phyloP scores from a whole-genome alignment of 768 basidiomycete genomes.

The Cantharellus cinnabarinus region DNA sequence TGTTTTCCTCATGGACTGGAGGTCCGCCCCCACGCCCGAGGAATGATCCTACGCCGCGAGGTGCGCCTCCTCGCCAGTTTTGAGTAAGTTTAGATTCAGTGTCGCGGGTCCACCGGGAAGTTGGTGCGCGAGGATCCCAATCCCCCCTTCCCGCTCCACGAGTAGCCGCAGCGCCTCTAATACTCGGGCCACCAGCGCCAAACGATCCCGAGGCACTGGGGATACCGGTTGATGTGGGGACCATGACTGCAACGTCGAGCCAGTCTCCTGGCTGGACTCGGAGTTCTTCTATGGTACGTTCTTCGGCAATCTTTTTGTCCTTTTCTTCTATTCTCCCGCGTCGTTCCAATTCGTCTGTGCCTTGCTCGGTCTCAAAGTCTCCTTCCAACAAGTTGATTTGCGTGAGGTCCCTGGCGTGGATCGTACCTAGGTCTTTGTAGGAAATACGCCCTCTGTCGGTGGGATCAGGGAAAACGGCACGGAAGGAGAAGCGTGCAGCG shows the following conservation, averaged over 20 bases:
- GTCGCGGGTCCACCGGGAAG: not conserved
- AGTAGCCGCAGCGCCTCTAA: not conserved
- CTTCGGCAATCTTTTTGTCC: slow-evolving; percentile 25
- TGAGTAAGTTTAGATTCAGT: not conserved
- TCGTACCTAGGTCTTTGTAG: slow-evolving; percentile 60
- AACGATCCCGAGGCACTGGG: not conserved
- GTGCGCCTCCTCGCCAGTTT: not conserved
- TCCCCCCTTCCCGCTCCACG: not conserved
- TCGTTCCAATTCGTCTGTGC: slow-evolving; percentile 13
- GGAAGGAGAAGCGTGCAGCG: slow-evolving; percentile 62
- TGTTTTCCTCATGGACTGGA: too few relatives aligned
- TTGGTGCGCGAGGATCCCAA: not conserved
- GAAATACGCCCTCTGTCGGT: slow-evolving; percentile 49
- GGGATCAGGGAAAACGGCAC: slow-evolving; percentile 43
- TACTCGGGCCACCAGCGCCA: not conserved
- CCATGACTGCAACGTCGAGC: slow-evolving; percentile 48
- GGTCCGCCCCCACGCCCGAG: not conserved
- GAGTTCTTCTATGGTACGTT: slow-evolving; percentile 58
- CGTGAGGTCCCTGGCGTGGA: slow-evolving; percentile 65
- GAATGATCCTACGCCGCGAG: not conserved
- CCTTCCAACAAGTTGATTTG: slow-evolving; percentile 41
- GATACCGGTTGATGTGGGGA: slow-evolving; percentile 22
- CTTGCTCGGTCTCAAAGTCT: slow-evolving; percentile 11
- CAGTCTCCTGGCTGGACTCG: slow-evolving; percentile 68
- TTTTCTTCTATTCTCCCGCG: slow-evolving; percentile 20